phyloP scores from a whole-genome alignment of 306 rosid species.

The Lotus japonicus region DNA sequence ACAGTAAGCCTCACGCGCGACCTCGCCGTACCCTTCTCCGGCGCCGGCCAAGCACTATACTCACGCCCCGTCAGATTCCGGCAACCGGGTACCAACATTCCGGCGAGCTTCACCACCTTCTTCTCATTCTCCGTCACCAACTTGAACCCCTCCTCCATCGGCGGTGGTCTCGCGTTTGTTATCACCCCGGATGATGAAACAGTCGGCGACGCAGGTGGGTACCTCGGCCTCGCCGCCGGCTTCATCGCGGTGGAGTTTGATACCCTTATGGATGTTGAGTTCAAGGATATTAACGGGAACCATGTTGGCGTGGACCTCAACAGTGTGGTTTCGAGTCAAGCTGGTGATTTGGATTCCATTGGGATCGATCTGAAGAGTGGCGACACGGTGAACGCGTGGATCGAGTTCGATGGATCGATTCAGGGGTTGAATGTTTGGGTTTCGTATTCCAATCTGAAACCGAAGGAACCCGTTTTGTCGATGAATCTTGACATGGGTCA shows the following conservation, averaged over 20 bases:
- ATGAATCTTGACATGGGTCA: slow-evolving; percentile 55
- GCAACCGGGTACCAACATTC: slow-evolving; percentile 30
- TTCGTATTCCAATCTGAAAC: slow-evolving; percentile 87
- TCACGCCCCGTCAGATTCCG: slow-evolving; percentile 65
- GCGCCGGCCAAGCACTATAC: slow-evolving; percentile 75
- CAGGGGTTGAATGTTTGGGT: slow-evolving; percentile 56
- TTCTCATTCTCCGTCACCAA: slow-evolving; percentile 76
- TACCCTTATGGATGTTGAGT: slow-evolving; percentile 86
- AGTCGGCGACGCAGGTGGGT: slow-evolving; percentile 73
- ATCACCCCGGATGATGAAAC: slow-evolving; percentile 57
- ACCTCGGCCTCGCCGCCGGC: slow-evolving; percentile 45
- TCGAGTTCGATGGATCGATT: slow-evolving; percentile 63
- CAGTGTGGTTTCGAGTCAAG: slow-evolving; percentile 58
- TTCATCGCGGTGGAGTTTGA: slow-evolving; percentile 92
- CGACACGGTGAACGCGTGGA: slow-evolving; percentile 76
- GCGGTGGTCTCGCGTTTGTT: slow-evolving; percentile 85
- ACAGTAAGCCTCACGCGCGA: slow-evolving; percentile 86
- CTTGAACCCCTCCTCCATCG: slow-evolving; percentile 85
- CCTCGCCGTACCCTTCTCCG: slow-evolving; percentile 82
- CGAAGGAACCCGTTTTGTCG: slow-evolving; percentile 61
- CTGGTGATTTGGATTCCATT: slow-evolving; percentile 44
- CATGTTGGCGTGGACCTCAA: slow-evolving; percentile 92
- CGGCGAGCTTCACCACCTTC: slow-evolving; percentile 74
- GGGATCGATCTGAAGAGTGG: slow-evolving; percentile 87
- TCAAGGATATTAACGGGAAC: slow-evolving; percentile 83